Conservation (phyloP, 179 eudicot species). For the Spinacia oleracea region DNA sequence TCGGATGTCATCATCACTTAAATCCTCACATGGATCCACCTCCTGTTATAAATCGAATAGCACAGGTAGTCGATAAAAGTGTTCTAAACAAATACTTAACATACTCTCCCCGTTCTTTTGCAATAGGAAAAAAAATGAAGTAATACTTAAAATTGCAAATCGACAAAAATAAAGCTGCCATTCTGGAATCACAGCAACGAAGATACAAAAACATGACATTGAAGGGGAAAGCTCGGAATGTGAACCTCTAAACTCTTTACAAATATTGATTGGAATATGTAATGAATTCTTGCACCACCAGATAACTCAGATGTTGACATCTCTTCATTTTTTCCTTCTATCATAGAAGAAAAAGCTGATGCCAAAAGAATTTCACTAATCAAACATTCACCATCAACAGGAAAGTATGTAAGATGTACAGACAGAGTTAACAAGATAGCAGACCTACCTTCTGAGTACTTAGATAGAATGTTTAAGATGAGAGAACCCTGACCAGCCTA, state of each 20-base stretch:
- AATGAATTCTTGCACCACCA: slow-evolving; percentile 68
- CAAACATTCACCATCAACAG: not conserved
- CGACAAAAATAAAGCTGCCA: not conserved
- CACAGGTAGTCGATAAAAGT: not conserved
- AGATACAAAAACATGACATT: not conserved
- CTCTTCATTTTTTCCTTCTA: slow-evolving; percentile 55
- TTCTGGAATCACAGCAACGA: not conserved
- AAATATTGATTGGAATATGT: slow-evolving; percentile 62
- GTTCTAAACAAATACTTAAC: not conserved
- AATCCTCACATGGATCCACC: slow-evolving; percentile 61
- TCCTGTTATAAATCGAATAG: slow-evolving; percentile 34
- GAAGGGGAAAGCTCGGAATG: slow-evolving; percentile 5
- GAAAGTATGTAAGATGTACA: not conserved
- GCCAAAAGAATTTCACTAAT: not conserved
- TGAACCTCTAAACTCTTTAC: slow-evolving; percentile 59
- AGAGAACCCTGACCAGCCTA: slow-evolving; percentile 48
- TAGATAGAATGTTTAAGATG: slow-evolving; percentile 45
- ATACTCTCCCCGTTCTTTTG: too few species aligned
- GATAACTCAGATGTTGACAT: slow-evolving; percentile 62
- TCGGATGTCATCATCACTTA: slow-evolving; percentile 56
- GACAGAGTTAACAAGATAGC: not conserved
- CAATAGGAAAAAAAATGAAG: too few species aligned
- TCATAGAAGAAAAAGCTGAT: slow-evolving; percentile 52
- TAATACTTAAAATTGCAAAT: not conserved
- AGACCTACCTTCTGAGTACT: slow-evolving; percentile 44